A percentile compares a stretch with the other conserved stretches of the same genome.
Evolutionary conservation across 352 stramenopile species (phyloP).

Genomic region (Phytopythium montanum): DNA sequence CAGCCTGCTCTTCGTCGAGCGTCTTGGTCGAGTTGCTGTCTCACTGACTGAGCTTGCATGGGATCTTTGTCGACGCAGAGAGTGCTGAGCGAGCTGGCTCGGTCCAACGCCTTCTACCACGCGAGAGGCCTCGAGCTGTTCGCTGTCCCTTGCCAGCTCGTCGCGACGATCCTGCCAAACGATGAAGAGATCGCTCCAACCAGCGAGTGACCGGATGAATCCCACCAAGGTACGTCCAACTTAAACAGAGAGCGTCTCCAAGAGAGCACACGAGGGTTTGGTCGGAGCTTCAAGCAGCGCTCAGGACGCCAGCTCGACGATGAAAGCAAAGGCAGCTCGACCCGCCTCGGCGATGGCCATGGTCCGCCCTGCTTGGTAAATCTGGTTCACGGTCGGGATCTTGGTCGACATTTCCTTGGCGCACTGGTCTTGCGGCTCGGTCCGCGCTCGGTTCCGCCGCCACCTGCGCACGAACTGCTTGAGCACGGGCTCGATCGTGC

Average conservation of each 20-base stretch:
- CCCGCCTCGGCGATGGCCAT: conserved; percentile 19
- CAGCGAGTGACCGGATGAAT: not conserved
- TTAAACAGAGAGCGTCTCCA: not conserved
- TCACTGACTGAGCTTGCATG: not conserved
- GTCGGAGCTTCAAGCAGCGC: not conserved
- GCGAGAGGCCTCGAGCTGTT: conserved; percentile 75
- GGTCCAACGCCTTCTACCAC: conserved; percentile 74
- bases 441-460: not conserved
- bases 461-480: conserved; percentile 15
- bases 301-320: conserved; percentile 5
- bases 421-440: not conserved
- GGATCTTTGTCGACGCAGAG: conserved; percentile 29
- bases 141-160: conserved; percentile 40
- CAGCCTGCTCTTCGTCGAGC: not conserved
- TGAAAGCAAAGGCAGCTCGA: conserved; percentile 15
- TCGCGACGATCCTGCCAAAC: conserved; percentile 30
- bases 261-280: not conserved
- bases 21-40: not conserved
- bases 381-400: conserved; percentile 31
- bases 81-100: conserved; percentile 65
- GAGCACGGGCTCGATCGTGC: conserved; percentile 19
- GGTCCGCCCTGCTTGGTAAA: conserved; percentile 21
- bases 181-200: conserved; percentile 1
- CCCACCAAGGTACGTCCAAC: not conserved
- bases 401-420: conserved; percentile 3